A percentile compares a stretch with the other conserved stretches of the same genome.
Evolutionary conservation across 2,329 filamentous ascomycete genomes (phyloP).

Genomic region (Aspergillus eucalypticola): DNA sequence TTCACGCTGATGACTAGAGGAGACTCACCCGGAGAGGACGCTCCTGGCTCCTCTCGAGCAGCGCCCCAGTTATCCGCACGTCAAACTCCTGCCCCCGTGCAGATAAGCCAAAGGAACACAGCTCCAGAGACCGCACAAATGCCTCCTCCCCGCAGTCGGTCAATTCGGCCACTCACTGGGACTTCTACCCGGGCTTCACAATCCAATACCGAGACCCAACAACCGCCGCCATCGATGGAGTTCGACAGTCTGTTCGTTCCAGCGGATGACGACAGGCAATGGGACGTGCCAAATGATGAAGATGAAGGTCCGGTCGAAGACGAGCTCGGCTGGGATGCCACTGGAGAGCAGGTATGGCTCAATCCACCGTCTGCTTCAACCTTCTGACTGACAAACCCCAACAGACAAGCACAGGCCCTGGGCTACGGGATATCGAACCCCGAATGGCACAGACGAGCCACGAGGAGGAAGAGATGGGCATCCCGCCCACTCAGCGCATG

Average conservation of each 20-base stretch:
- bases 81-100: constrained; percentile 36
- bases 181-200: constrained; percentile 26
- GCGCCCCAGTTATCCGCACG: constrained; percentile 44
- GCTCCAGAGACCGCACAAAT: constrained; percentile 25
- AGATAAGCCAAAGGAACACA: constrained; percentile 19
- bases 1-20: constrained; percentile 68
- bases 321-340: constrained; percentile 63
- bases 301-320: constrained; percentile 59
- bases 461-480: constrained; percentile 40
- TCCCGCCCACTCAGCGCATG: constrained; percentile 52
- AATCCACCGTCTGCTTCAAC: background rate
- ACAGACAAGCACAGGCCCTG: constrained; percentile 28
- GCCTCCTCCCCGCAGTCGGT: constrained; percentile 34
- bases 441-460: constrained; percentile 18
- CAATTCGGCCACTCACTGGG: constrained; percentile 37
- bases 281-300: constrained; percentile 60
- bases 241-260: constrained; percentile 63
- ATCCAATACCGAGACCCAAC: constrained; percentile 27
- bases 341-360: constrained; percentile 48
- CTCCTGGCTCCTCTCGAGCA: constrained; percentile 43
- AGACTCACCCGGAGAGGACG: constrained; percentile 46
- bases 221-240: constrained; percentile 42
- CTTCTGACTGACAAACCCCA: constrained; percentile 20
- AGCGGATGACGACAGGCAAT: constrained; percentile 60
- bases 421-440: constrained; percentile 38